phyloP scores from a whole-genome alignment of 192 early-diverging fungal genomes.

The Dimargaris xerosporica region DNA sequence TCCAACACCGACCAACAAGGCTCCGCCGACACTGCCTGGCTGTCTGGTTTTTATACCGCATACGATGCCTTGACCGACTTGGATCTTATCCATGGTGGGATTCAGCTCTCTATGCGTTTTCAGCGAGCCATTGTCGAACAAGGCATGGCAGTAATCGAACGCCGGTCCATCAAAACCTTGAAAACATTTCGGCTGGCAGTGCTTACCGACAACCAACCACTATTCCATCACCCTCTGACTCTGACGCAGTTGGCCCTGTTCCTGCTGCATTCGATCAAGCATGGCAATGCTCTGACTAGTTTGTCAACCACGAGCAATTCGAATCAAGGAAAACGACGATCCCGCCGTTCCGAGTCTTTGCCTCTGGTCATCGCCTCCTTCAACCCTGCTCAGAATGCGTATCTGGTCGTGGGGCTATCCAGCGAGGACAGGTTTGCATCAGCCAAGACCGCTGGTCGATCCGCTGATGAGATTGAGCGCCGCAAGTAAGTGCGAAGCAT shows the following conservation, averaged over 20 bases:
- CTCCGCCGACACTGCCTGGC: constrained; percentile 34
- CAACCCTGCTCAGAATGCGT: constrained; percentile 38
- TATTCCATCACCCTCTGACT: constrained; percentile 44
- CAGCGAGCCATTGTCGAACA: constrained; percentile 66
- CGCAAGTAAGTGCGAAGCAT: constrained; percentile 23
- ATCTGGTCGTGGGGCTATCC: constrained; percentile 54
- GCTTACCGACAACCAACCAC: constrained; percentile 36
- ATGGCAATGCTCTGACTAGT: constrained; percentile 1
- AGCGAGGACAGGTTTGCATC: not conserved
- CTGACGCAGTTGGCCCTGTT: constrained; percentile 70
- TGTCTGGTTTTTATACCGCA: constrained; percentile 72
- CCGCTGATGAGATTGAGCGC: constrained; percentile 28
- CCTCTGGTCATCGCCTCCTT: constrained; percentile 70
- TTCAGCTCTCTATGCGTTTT: constrained; percentile 54
- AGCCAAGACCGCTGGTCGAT: constrained; percentile 21
- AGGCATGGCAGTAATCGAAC: constrained; percentile 64
- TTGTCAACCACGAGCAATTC: too few species aligned
- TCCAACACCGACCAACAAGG: not conserved
- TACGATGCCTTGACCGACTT: constrained; percentile 60
- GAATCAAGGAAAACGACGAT: too few species aligned
- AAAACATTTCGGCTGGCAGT: constrained; percentile 59
- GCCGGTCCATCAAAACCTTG: constrained; percentile 56
- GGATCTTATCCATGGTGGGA: constrained; percentile 32
- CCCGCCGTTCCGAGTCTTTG: constrained; percentile 20
- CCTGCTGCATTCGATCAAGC: constrained; percentile 48